Base-by-base conservation (phyloP, 306 rosid genomes). In the Hippophae gyantsensis region DNA sequence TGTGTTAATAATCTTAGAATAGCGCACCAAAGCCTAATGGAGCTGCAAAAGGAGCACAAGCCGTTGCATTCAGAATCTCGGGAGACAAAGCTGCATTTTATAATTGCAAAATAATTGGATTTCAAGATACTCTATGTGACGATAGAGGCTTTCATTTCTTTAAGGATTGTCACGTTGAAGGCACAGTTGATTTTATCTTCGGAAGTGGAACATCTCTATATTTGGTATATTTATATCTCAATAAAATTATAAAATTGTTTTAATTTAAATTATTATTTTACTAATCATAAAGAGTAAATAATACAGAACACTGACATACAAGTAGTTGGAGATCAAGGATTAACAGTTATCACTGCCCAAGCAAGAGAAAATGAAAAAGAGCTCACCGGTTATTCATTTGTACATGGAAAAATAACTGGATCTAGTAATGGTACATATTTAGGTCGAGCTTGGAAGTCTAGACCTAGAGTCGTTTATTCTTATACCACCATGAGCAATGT, bases 371-470 rank as follows among this genome's bases (percentile, higher is more conserved):
- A 3, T 0, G 44, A 23, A 0, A 0, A 26, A 0, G 84, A 78
- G 0, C 8, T n/a, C 32, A 68, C 27, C 0, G 81, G 66, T 3
- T 85, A 58, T 65, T 66, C 82, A 12, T 89, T 89, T 40, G 88
- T 68, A 13, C 90, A 85, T 57, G 65, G 94, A 38, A 53, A 18
- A 5, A 3, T 88, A 1, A 69, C 58, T 6, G 90, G 90, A 13
- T 66, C 60, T 0, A 80, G 83, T 1, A 44, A 0, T 0, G 74
- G 65, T 38, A 48, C 86, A 2, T 73, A 11, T 42, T 65, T 89
- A 43, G 94, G 83, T 0, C 69, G 96, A 67, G 76, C 86, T 3
- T 89, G 92, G 89, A 78, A 58, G 62, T 1, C 70, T 5, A 8
- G 38, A 7, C 68, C 86, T 2, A 70, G 54, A 66, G 83, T 71